Base-by-base conservation (phyloP, 2,329 filamentous ascomycete species). In the Sphaerulina populicola region DNA sequence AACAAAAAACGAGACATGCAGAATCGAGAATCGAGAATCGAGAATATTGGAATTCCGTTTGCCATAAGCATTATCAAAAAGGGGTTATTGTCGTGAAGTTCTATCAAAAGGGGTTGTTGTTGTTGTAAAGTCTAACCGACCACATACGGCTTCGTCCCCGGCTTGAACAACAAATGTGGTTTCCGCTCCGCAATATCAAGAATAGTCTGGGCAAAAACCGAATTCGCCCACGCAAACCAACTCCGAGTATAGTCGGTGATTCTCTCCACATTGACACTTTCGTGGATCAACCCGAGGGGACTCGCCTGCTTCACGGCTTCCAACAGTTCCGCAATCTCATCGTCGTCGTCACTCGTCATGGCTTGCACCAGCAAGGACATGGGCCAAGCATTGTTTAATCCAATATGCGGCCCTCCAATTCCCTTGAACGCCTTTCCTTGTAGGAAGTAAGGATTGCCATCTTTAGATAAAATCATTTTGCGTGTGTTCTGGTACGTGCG, bases 151-250 rank as follows among this genome's bases (percentile, higher is more conserved):
- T 76, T 70, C 3, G 74, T 76, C 0, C 79, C 81, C 43, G 79
- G 69, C 11, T 81, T 83, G 67, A 96, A 95, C 36, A 97, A 77
- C 60, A 97, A 68, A 68, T 94, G 80, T 3, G 93, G 93, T 69
- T 94, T 95, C 66, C 91, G 75, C 69, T 85, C 83, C 1, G 90
- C 93, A 47, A 98, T 67, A 72, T 96, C 88, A 46, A 98, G 72
- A 41, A 98, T 88, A 0, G 90, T 94, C 68, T 88, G 84, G 11
- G 91, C 89, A 70, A 95, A 97, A 9, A 98, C 88, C 0, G 88
- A 93, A 61, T 98, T 98, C 9, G 93, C 93, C 93, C 90, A 97
- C 2, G 91, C 88, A 68, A 97, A 97, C 91, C 91, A 97, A 64
- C 85, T 88, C 57, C 89, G 77, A 1, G 91, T 96, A 68, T 93